phyloP scores from a whole-genome alignment of 257 asterid genomes.

The Solanum dulcamara region DNA sequence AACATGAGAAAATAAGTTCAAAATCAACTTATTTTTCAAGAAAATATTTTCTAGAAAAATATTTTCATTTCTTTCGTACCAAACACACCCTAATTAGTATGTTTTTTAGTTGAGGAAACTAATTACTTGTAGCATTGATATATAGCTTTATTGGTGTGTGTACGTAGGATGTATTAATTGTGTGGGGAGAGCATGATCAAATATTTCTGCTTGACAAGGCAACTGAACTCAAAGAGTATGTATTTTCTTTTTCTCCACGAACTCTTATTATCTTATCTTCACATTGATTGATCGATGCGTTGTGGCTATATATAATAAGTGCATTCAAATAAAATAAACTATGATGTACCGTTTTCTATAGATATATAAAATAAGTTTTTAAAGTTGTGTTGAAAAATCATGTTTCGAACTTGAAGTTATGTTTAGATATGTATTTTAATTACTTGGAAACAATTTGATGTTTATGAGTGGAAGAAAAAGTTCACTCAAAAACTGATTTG shows the following conservation, averaged over 20 bases:
- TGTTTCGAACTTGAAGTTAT: background rate
- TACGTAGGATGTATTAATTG: constrained; percentile 56
- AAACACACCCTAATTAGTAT: too few species aligned
- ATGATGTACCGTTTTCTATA: background rate
- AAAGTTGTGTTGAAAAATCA: background rate
- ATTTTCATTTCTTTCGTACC: too few species aligned
- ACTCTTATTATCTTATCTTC: background rate
- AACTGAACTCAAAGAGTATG: constrained; percentile 46
- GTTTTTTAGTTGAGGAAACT: background rate
- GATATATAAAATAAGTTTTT: background rate
- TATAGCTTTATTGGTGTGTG: background rate
- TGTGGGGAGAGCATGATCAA: constrained; percentile 78
- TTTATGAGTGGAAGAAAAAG: too few species aligned
- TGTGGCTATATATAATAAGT: background rate
- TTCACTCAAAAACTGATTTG: too few species aligned
- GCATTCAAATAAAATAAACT: background rate
- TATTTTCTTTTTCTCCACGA: background rate
- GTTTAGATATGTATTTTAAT: background rate
- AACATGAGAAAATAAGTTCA: too few species aligned
- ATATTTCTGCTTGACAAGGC: constrained; percentile 60
- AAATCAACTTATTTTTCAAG: too few species aligned
- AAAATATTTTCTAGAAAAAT: too few species aligned
- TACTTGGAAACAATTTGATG: background rate
- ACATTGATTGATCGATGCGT: background rate
- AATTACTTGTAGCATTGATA: background rate